Percentiles rank a stretch among this genome's conserved stretches.
Evolutionary conservation across 305 asterid species (phyloP).

Genomic region (Striga hermonthica): DNA sequence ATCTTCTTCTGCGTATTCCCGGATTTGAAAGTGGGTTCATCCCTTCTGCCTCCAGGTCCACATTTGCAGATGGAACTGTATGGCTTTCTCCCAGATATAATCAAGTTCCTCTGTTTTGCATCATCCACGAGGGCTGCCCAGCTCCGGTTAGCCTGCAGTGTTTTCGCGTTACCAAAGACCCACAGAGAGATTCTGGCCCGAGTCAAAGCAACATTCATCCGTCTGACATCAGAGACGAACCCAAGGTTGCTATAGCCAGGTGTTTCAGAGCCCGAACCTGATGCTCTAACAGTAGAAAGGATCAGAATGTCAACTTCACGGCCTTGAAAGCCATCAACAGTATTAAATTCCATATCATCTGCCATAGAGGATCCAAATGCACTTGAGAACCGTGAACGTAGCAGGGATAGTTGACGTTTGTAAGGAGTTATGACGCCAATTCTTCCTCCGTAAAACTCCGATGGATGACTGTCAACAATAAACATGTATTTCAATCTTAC

Average conservation of each 20-base stretch:
- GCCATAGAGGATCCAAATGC: conserved; percentile 83
- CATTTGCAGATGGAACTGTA: conserved; percentile 51
- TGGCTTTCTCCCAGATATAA: conserved; percentile 66
- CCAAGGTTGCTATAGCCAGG: conserved; percentile 62
- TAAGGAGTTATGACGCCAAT: conserved; percentile 94
- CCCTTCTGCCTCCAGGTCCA: conserved; percentile 34
- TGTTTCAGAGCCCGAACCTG: conserved; percentile 50
- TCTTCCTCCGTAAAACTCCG: conserved; percentile 77
- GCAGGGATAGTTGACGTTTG: conserved; percentile 72
- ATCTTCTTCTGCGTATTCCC: conserved; percentile 34
- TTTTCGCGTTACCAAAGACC: conserved; percentile 84
- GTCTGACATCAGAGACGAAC: conserved; percentile 95
- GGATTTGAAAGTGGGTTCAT: conserved; percentile 31
- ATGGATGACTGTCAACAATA: conserved; percentile 60
- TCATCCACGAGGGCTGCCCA: conserved; percentile 89
- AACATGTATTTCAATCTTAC: conserved; percentile 27
- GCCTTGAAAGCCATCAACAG: conserved; percentile 99
- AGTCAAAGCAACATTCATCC: conserved; percentile 99
- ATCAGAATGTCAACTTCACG: conserved; percentile 91
- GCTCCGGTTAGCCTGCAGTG: conserved; percentile 68
- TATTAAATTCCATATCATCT: conserved; percentile 85
- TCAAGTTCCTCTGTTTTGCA: conserved; percentile 67
- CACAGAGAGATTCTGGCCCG: conserved; percentile 88
- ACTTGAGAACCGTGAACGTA: conserved; percentile 74
- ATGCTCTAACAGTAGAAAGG: conserved; percentile 94